Percentiles rank a stretch among this genome's conserved stretches.
These are phyloP conservation scores for Taiozyma onychis DNA, from an alignment of 1,139 yeast genomes.

Conservation along the genomic window DNA sequence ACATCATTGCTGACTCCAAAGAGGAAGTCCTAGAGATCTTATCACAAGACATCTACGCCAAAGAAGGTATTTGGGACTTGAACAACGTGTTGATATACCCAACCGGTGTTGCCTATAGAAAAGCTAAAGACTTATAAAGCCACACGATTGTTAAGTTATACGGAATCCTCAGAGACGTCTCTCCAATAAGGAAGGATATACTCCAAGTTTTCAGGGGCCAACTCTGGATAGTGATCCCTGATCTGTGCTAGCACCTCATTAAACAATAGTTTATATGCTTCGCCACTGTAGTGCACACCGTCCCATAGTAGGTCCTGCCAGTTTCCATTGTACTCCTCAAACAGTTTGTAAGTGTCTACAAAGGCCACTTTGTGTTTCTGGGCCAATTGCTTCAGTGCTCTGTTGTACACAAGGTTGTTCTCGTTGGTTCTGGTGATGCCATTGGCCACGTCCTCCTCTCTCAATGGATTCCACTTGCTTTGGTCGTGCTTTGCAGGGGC, in stretches of 20 bases:
- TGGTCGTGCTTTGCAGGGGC: conserved; percentile 61
- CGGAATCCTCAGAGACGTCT: conserved; percentile 20
- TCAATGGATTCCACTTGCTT: conserved; percentile 30
- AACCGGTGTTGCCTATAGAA: conserved; percentile 40
- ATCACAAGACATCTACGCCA: conserved; percentile 57
- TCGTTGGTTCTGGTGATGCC: conserved; percentile 37
- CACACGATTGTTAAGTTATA: neutral
- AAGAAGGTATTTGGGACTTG: conserved; percentile 72
- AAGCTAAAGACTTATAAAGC: conserved; percentile 25
- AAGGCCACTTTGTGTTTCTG: conserved; percentile 40
- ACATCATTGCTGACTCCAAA: conserved; percentile 54
- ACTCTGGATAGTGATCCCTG: conserved; percentile 40
- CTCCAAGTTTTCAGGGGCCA: conserved; percentile 33
- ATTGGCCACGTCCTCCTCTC: conserved; percentile 25
- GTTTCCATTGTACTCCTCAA: conserved; percentile 25
- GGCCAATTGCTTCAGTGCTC: conserved; percentile 44
- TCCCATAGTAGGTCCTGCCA: conserved; percentile 37
- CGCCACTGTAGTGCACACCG: conserved; percentile 64
- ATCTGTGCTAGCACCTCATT: conserved; percentile 38
- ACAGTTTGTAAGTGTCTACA: conserved; percentile 45
- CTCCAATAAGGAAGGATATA: conserved; percentile 35
- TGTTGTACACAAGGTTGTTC: conserved; percentile 42
- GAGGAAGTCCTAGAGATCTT: conserved; percentile 61
- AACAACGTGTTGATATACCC: conserved; percentile 59
- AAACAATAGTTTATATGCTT: conserved; percentile 52